phyloP scores from a whole-genome alignment of 1,139 yeast genomes.

The Candida buenavistaensis region DNA sequence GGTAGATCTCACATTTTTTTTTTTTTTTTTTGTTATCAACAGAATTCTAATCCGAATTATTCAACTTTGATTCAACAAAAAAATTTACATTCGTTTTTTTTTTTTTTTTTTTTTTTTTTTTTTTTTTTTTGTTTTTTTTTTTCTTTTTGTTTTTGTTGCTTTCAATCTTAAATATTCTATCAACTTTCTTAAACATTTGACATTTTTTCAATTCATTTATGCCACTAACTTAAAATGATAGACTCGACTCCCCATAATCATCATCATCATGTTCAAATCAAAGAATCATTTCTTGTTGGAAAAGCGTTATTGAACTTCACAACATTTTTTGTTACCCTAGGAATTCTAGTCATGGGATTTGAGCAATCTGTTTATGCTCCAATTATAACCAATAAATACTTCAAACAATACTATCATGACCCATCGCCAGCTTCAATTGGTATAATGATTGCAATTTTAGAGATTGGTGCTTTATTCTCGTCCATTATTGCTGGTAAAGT shows the following conservation, averaged over 20 bases:
- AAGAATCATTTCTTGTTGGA: constrained; percentile 51
- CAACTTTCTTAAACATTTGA: too few species aligned
- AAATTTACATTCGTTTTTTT: not conserved
- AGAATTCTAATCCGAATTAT: too few species aligned
- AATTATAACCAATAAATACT: constrained; percentile 65
- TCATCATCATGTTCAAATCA: constrained; percentile 35
- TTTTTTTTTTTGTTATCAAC: not conserved
- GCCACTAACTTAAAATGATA: constrained; percentile 3
- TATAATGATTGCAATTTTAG: constrained; percentile 53
- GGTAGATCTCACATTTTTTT: too few species aligned
- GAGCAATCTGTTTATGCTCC: constrained; percentile 66
- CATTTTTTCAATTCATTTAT: too few species aligned
- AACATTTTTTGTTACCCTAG: constrained; percentile 57
- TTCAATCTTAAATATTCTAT: too few species aligned
- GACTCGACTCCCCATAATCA: constrained; percentile 21
- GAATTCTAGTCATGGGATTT: constrained; percentile 61
- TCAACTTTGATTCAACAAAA: too few species aligned
- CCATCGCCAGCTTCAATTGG: constrained; percentile 57
- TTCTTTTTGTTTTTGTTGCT: not conserved
- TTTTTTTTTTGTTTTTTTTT: not conserved
- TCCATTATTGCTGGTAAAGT: constrained; percentile 74
- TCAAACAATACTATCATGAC: constrained; percentile 68
- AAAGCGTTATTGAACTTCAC: constrained; percentile 54
- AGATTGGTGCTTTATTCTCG: constrained; percentile 78
- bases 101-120: not conserved